phyloP scores from a whole-genome alignment of 805 yeast species.

The Candida khao-thaluensis region DNA sequence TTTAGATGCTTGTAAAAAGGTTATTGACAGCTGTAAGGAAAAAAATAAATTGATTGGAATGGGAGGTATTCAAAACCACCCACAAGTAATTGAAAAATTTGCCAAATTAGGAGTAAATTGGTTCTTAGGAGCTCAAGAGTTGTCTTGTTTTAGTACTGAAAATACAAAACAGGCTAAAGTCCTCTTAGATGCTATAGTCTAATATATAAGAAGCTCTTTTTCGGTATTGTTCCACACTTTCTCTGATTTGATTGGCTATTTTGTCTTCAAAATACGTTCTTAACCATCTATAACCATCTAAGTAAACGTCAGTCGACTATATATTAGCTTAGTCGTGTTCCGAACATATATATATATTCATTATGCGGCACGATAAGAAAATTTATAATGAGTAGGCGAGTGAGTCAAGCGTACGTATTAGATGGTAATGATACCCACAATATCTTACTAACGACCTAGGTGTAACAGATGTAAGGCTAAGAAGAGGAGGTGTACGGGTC shows the following conservation, averaged over 20 bases:
- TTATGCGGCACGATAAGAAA: too few species aligned
- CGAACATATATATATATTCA: too few species aligned
- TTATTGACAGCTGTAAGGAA: neutral
- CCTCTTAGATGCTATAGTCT: neutral
- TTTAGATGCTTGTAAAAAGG: neutral
- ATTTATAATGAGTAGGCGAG: too few species aligned
- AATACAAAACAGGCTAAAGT: neutral
- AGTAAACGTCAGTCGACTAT: too few species aligned
- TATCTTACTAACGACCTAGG: too few species aligned
- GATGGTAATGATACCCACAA: too few species aligned
- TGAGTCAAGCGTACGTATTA: neutral
- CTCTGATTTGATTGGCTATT: too few species aligned
- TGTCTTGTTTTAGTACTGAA: neutral
- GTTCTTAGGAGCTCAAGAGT: conserved; percentile 2
- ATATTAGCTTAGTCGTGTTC: too few species aligned
- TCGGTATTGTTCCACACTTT: too few species aligned
- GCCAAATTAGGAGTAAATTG: neutral
- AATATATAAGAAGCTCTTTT: too few species aligned
- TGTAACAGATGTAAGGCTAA: conserved; percentile 1
- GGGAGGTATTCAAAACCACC: conserved; percentile 2
- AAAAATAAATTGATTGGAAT: neutral
- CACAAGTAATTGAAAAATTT: neutral
- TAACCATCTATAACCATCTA: too few species aligned
- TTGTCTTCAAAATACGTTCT: too few species aligned
- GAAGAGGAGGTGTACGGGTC: conserved; percentile 3